These are phyloP conservation scores for Lichtheimia hyalospora DNA, from an alignment of 371 early-diverging fungal genomes.

Conservation along the genomic window DNA sequence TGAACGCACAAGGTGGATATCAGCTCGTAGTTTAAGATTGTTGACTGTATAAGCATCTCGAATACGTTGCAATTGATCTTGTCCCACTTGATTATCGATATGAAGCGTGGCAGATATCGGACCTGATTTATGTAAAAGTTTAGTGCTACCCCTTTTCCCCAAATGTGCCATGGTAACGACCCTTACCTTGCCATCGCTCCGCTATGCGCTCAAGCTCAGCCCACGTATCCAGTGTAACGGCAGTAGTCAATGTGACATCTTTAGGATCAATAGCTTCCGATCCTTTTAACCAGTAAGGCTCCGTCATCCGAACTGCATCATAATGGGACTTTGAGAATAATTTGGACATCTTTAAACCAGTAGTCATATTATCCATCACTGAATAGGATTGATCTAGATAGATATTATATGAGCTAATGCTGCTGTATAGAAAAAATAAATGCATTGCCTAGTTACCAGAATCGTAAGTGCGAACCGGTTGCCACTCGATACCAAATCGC, in stretches of 20 bases:
- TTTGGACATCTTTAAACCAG: conserved; percentile 46
- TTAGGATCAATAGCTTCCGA: conserved; percentile 18
- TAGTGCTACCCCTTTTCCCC: too few species aligned
- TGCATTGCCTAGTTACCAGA: conserved; percentile 18
- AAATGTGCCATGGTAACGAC: too few species aligned
- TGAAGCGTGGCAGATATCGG: conserved; percentile 48
- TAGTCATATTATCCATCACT: conserved; percentile 38
- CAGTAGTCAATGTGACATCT: conserved; percentile 38
- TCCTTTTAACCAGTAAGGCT: conserved; percentile 45
- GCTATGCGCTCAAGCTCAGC: conserved; percentile 31
- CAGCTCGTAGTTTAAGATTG: conserved; percentile 27
- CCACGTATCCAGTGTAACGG: conserved; percentile 36
- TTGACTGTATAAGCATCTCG: too few species aligned
- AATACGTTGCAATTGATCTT: too few species aligned
- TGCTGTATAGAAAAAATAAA: too few species aligned
- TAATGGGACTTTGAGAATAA: conserved; percentile 42
- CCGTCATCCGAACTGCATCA: conserved; percentile 28
- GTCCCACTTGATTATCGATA: background rate
- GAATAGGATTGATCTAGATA: conserved; percentile 34
- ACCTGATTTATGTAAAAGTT: conserved; percentile 16
- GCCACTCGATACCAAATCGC: conserved; percentile 28
- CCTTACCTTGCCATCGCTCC: conserved; percentile 46
- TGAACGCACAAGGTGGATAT: conserved; percentile 31
- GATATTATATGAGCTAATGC: too few species aligned
- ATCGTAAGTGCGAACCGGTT: conserved; percentile 45